phyloP scores from a whole-genome alignment of 352 stramenopile genomes.

The Elongisporangium undulatum region DNA sequence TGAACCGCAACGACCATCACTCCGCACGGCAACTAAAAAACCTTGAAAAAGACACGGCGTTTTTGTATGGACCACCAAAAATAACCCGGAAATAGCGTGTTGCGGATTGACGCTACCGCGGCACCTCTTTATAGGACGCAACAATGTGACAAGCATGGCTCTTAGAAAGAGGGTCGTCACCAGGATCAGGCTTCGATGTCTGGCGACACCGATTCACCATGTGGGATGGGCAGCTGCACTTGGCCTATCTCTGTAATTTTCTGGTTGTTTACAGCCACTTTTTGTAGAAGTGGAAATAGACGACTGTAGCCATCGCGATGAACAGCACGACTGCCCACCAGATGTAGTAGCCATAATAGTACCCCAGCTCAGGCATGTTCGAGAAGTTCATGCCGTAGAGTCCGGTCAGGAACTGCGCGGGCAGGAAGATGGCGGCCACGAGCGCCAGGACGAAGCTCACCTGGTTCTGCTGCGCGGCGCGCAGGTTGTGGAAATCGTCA shows the following conservation, averaged over 20 bases:
- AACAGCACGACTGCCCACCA: conserved; percentile 69
- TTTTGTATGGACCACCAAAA: neutral
- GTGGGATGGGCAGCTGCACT: no score
- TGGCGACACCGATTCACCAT: neutral
- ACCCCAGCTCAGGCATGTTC: conserved; percentile 81
- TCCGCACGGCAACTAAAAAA: neutral
- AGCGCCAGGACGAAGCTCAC: conserved; percentile 82
- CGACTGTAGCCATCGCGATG: conserved; percentile 35
- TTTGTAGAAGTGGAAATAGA: conserved; percentile 76
- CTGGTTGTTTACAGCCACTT: conserved; percentile 43
- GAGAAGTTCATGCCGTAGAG: conserved; percentile 90
- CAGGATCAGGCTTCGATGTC: neutral
- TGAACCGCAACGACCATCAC: neutral
- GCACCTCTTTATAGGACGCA: neutral
- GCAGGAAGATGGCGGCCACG: conserved; percentile 77
- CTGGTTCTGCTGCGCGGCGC: conserved; percentile 58
- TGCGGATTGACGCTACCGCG: neutral
- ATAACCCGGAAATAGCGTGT: neutral
- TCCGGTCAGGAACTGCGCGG: conserved; percentile 84
- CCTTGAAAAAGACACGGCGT: neutral
- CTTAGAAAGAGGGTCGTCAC: neutral
- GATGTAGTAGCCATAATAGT: conserved; percentile 69
- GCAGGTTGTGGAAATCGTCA: conserved; percentile 68
- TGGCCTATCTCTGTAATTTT: neutral
- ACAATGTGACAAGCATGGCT: neutral